Evolutionary conservation across 495 filamentous ascomycete species (phyloP), one percentile per base, ranked within the genome.

Genomic region (Penicillium robsamsonii): DNA sequence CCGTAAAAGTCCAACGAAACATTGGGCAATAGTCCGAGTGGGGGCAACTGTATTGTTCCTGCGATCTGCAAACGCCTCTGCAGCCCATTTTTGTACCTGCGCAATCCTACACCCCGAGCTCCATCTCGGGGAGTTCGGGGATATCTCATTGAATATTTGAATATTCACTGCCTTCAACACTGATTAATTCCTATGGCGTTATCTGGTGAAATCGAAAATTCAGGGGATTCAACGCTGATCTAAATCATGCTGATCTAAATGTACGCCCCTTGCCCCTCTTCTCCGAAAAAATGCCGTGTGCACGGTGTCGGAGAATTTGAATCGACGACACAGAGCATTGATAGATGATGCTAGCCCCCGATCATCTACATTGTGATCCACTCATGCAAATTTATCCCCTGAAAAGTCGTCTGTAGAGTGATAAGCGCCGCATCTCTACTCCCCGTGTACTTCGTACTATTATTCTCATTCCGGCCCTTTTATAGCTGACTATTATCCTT

Each of bases 221-320:
- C 13, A 6, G 24, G 42, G 30, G 24, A 42, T 51, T 24, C 4
- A 20, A 42, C 11, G 50, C 50, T n/a, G 50, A 52, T 52, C 38
- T 29, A 7, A 43, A 31, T 24, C 30, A 41, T 15, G 49, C 37
- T 15, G 49, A 51, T 51, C 37, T 27, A 12, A 43, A 31, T 24
- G 13, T 22, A 35, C 11, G 4, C 5, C 7, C 18, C 37, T 11
- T 41, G 8, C 5, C 49, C 37, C 24, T 17, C n/a, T 12, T 35
- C 10, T 18, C 49, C 37, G 25, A 41, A 17, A 2, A 30, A 42
- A 12, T 5, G 4, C 24, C 25, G 35, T 7, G 38, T 13, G 50
- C 50, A 42, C 37, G 50, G 50, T 43, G 35, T 7, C n/a, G 10
- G 27, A 4, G 45, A n/a, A 46, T 46, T n/a, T 30, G 8, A 11